Percentiles rank a stretch among this genome's conserved stretches.
Evolutionary conservation across 768 basidiomycete genomes (phyloP).

Genomic region (Pisolithus albus): DNA sequence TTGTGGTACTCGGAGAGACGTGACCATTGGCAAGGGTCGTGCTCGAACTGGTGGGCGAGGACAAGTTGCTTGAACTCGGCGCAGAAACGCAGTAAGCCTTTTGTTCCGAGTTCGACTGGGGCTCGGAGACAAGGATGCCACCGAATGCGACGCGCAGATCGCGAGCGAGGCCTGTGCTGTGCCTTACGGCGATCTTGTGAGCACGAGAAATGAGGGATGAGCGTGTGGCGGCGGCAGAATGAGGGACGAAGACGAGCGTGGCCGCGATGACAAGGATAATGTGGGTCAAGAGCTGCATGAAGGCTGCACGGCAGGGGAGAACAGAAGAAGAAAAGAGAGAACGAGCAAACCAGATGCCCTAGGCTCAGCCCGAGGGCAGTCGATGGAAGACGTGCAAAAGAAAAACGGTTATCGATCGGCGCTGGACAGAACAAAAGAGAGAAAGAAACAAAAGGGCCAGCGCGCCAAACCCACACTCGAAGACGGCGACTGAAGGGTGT

Average conservation of each 20-base stretch:
- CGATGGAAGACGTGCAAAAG: neutral
- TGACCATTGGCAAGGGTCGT: conserved; percentile 17
- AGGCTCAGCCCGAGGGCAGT: neutral
- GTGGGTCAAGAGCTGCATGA: conserved; percentile 23
- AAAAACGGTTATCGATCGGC: neutral
- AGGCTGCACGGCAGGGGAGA: neutral
- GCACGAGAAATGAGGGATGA: conserved; percentile 34
- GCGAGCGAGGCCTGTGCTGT: conserved; percentile 55
- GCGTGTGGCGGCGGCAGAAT: conserved; percentile 16
- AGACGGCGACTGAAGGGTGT: conserved; percentile 4
- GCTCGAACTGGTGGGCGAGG: neutral
- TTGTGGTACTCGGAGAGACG: conserved; percentile 14
- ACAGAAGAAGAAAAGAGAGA: neutral
- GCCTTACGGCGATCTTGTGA: conserved; percentile 49
- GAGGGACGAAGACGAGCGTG: conserved; percentile 21
- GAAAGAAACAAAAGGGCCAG: conserved; percentile 1
- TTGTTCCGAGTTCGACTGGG: conserved; percentile 20
- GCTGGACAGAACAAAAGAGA: conserved; percentile 13
- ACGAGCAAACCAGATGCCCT: neutral
- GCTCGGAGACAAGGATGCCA: conserved; percentile 43
- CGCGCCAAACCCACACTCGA: neutral
- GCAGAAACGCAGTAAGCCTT: conserved; percentile 30
- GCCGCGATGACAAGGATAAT: conserved; percentile 28
- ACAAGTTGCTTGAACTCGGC: conserved; percentile 12
- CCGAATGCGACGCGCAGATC: conserved; percentile 65